Conservation (phyloP, 2,329 filamentous ascomycete species). For the Dactylellina sp. region DNA sequence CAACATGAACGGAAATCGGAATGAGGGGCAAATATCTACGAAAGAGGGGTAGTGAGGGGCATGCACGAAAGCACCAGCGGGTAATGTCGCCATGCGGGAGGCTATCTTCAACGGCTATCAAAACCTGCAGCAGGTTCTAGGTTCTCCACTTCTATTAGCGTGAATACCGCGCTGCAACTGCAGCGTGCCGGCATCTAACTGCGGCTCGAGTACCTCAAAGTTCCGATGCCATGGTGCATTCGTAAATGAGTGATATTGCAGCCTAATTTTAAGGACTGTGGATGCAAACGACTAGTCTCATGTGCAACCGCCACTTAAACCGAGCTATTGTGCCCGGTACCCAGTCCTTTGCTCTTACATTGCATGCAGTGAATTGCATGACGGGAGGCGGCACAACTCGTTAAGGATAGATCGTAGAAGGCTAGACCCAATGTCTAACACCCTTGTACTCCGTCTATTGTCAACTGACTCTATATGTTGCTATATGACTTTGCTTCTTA, state of each 20-base stretch:
- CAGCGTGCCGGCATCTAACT: neutral
- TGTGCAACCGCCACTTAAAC: neutral
- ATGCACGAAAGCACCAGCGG: slow-evolving; percentile 4
- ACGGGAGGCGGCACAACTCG: slow-evolving; percentile 10
- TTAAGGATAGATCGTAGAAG: neutral
- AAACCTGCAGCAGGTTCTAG: neutral
- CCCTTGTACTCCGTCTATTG: neutral
- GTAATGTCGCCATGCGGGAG: slow-evolving; percentile 33
- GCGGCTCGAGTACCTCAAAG: neutral
- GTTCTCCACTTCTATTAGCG: neutral
- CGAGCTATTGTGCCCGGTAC: neutral
- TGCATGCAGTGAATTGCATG: slow-evolving; percentile 12
- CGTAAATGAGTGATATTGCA: neutral
- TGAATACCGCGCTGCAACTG: neutral
- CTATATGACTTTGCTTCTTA: slow-evolving; percentile 14
- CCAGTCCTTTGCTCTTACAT: slow-evolving; percentile 19
- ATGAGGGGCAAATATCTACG: too few species aligned
- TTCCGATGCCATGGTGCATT: neutral
- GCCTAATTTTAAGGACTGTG: neutral
- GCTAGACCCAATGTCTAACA: neutral
- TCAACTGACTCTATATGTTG: slow-evolving; percentile 11
- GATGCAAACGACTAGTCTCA: too few species aligned
- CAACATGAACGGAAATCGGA: slow-evolving; percentile 3
- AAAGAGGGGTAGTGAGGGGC: slow-evolving; percentile 17
- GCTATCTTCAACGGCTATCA: neutral